Evolutionary conservation across 164 flowering plant genomes (phyloP).

Genomic region (Protea cynaroides): DNA sequence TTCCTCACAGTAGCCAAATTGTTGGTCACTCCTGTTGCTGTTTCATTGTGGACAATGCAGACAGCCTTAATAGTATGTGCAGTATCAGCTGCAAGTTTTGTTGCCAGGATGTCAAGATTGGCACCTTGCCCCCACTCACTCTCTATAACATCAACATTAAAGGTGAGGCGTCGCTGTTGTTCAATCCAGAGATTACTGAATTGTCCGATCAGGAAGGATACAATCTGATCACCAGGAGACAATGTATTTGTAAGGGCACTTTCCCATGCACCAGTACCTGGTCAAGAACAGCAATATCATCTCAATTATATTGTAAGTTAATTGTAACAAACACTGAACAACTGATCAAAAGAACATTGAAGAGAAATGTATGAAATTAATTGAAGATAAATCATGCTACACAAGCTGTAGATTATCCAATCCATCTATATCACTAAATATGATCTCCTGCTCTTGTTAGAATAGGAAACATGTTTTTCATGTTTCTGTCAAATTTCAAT

Average conservation of each 20-base stretch:
- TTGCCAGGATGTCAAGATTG: slow-evolving; percentile 68
- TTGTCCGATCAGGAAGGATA: slow-evolving; percentile 91
- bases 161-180: slow-evolving; percentile 88
- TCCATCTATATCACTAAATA: too few species aligned
- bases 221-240: slow-evolving; percentile 82
- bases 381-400: too few species aligned
- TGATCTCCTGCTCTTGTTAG: too few species aligned
- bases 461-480: too few species aligned
- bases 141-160: slow-evolving; percentile 86
- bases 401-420: too few species aligned
- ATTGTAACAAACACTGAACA: not conserved
- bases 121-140: slow-evolving; percentile 98
- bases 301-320: not conserved
- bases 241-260: slow-evolving; percentile 94
- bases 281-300: slow-evolving; percentile 1
- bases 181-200: slow-evolving; percentile 97
- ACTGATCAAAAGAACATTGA: not conserved
- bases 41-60: slow-evolving; percentile 94
- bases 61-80: slow-evolving; percentile 88
- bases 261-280: slow-evolving; percentile 99
- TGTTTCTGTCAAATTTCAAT: too few species aligned
- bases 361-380: not conserved
- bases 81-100: slow-evolving; percentile 73
- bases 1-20: slow-evolving; percentile 74
- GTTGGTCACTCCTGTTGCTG: slow-evolving; percentile 97